phyloP scores from a whole-genome alignment of 2,329 filamentous ascomycete genomes.

The Lachnellula cervina region DNA sequence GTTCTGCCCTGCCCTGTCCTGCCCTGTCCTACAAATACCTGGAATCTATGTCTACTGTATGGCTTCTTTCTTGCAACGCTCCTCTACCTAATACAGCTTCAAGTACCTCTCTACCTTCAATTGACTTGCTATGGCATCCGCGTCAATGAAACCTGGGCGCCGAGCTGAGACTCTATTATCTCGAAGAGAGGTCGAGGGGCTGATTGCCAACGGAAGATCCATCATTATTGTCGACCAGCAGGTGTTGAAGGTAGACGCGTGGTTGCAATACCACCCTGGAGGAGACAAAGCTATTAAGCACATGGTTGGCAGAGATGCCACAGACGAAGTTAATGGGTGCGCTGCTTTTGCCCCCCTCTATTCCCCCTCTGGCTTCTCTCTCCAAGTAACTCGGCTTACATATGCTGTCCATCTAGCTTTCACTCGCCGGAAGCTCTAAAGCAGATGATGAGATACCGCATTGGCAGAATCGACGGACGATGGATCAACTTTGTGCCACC shows the following conservation, averaged over 20 bases:
- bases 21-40: too few species aligned
- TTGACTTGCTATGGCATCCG: slow-evolving; percentile 7
- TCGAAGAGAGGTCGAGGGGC: slow-evolving; percentile 65
- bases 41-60: too few species aligned
- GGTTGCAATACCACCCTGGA: slow-evolving; percentile 86
- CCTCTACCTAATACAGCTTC: neutral
- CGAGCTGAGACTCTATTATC: slow-evolving; percentile 41
- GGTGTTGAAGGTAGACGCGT: slow-evolving; percentile 83
- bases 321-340: slow-evolving; percentile 88
- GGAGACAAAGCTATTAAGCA: slow-evolving; percentile 87
- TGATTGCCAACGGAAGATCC: slow-evolving; percentile 76
- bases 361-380: neutral
- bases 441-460: slow-evolving; percentile 74
- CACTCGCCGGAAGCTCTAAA: slow-evolving; percentile 74
- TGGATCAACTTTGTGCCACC: slow-evolving; percentile 90
- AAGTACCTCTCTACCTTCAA: neutral
- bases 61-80: neutral
- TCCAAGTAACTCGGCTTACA: neutral
- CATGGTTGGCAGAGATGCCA: slow-evolving; percentile 91
- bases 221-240: slow-evolving; percentile 77
- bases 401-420: slow-evolving; percentile 48
- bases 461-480: slow-evolving; percentile 72
- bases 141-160: slow-evolving; percentile 5
- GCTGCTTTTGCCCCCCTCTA: slow-evolving; percentile 30
- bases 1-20: too few species aligned